phyloP scores from a whole-genome alignment of 1,139 yeast species.

The Debaryomyces singareniensis region DNA sequence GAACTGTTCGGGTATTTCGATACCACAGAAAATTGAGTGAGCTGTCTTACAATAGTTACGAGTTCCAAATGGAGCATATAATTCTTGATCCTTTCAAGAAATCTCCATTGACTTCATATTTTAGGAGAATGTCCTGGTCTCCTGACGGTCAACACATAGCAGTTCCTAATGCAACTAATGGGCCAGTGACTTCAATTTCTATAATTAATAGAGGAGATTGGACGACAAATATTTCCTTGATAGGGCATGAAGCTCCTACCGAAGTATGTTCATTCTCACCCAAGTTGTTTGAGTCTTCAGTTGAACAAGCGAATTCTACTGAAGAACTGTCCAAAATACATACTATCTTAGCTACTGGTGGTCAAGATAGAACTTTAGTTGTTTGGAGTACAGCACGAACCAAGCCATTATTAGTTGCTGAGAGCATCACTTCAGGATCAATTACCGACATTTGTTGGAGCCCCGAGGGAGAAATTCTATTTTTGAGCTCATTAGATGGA shows the following conservation, averaged over 20 bases:
- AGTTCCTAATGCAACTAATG: constrained; percentile 94
- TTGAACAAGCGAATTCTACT: constrained; percentile 7
- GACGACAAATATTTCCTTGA: constrained; percentile 81
- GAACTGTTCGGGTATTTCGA: constrained; percentile 81
- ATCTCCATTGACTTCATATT: constrained; percentile 89
- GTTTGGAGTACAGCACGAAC: constrained; percentile 62
- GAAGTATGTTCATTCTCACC: constrained; percentile 93
- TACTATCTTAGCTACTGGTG: constrained; percentile 65
- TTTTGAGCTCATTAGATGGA: constrained; percentile 80
- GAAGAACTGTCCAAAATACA: constrained; percentile 17
- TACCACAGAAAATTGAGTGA: constrained; percentile 65
- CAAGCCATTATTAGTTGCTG: constrained; percentile 59
- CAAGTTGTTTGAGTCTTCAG: constrained; percentile 37
- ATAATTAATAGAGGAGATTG: constrained; percentile 87
- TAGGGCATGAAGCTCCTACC: constrained; percentile 96
- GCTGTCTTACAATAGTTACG: constrained; percentile 48
- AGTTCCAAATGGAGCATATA: constrained; percentile 80
- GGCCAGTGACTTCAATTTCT: constrained; percentile 88
- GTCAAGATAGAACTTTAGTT: constrained; percentile 69
- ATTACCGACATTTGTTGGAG: constrained; percentile 76
- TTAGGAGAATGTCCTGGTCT: constrained; percentile 91
- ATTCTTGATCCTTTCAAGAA: constrained; percentile 79
- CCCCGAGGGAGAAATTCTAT: constrained; percentile 67
- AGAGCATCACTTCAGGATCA: constrained; percentile 54
- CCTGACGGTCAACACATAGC: constrained; percentile 98